Conservation (phyloP, 495 filamentous ascomycete genomes). For the Tuber aestivum region DNA sequence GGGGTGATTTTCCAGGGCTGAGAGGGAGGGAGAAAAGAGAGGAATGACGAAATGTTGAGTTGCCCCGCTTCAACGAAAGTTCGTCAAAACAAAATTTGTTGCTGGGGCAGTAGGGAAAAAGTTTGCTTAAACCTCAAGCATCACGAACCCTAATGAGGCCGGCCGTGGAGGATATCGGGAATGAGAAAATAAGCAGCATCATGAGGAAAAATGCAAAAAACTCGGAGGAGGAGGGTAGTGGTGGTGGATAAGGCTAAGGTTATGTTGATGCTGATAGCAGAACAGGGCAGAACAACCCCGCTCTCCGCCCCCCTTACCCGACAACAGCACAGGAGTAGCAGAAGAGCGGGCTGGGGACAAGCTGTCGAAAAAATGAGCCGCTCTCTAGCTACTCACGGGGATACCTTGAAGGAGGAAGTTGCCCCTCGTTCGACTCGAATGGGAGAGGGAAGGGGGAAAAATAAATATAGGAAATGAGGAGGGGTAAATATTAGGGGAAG, state of each 20-base stretch:
- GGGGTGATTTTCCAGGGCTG: background rate
- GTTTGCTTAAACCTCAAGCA: conserved; percentile 8
- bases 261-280: conserved; percentile 21
- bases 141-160: conserved; percentile 17
- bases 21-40: background rate
- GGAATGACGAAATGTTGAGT: conserved; percentile 20
- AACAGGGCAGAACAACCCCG: conserved; percentile 27
- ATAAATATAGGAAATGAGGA: conserved; percentile 5
- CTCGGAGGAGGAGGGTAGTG: conserved; percentile 22
- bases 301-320: conserved; percentile 24
- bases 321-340: conserved; percentile 35
- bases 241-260: conserved; percentile 14
- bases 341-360: conserved; percentile 5
- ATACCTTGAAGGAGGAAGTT: conserved; percentile 8
- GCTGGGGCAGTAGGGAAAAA: conserved; percentile 20
- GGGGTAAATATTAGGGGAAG: conserved; percentile 24
- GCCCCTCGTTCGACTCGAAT: conserved; percentile 25
- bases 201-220: background rate
- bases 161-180: conserved; percentile 11
- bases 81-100: background rate
- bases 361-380: conserved; percentile 14
- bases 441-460: conserved; percentile 29
- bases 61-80: conserved; percentile 13
- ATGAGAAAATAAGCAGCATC: conserved; percentile 16
- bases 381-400: conserved; percentile 22